Evolutionary conservation across 257 asterid species (phyloP), one percentile per base, ranked within the genome.

Genomic region (Eustoma russellianum): DNA sequence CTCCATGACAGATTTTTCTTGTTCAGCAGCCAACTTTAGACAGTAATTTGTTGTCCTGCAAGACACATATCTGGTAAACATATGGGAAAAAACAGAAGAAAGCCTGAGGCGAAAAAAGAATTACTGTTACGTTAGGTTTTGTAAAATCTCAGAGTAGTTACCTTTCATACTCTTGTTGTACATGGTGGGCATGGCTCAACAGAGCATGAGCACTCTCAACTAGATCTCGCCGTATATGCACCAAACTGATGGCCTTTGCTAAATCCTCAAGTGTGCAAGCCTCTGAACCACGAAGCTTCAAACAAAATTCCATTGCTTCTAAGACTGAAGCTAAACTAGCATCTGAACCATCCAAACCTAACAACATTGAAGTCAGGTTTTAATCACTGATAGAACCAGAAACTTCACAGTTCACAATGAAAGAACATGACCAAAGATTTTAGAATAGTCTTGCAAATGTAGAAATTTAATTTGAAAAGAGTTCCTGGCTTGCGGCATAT

Each of bases 271-370:
- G 75, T 48, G 85, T 79, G 52, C 83, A 83, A 55, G 95, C 97
- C 77, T 92, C 99, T 13, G 99, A 88, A 57, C 99, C 94, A 48
- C 99, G 87, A 50, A 83, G 94, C 75, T 88, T 92, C 73, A 88
- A 71, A 73, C 99, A 92, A 52, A 88, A 88, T 69, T 86, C 97
- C 94, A 92, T 74, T 54, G 97, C 81, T 74, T 92, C 97, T 28
- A 92, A 71, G 41, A 88, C 93, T 56, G 97, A 79, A 63, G 95
- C 88, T 80, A 92, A 75, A 66, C 95, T 94, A 58, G 91, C 72
- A 79, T 92, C 99, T 65, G 79, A 67, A 64, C 86, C 86, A 66
- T 86, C 95, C 56, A 73, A 69, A 64, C 98, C 98, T 91, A 58
- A 68, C 14, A 16, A 53, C 38, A 48, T 46, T 19, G 3, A 43